Evolutionary conservation across 768 basidiomycete species (phyloP).

Genomic region (Baorangia bicolor): DNA sequence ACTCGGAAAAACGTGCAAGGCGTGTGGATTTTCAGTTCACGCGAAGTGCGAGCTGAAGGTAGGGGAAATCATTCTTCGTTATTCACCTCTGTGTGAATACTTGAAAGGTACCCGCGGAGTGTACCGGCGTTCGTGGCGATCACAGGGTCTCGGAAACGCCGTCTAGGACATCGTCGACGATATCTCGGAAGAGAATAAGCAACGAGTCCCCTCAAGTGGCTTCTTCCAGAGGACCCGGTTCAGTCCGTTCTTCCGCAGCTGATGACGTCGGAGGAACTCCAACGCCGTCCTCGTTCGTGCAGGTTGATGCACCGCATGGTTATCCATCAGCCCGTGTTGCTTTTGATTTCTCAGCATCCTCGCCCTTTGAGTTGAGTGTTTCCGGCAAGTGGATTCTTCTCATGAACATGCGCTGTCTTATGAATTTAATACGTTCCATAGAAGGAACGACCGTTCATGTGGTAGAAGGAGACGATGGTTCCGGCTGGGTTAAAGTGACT

Average conservation of each 20-base stretch:
- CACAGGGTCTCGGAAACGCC: constrained; percentile 25
- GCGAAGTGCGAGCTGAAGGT: constrained; percentile 87
- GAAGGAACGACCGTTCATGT: constrained; percentile 66
- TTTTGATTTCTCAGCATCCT: constrained; percentile 74
- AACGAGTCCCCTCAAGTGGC: constrained; percentile 15
- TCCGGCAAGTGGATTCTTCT: constrained; percentile 44
- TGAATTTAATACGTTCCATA: constrained; percentile 29
- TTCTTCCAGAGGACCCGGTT: constrained; percentile 4
- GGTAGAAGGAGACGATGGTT: constrained; percentile 80
- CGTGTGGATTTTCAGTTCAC: constrained; percentile 78
- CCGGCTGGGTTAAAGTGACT: constrained; percentile 81
- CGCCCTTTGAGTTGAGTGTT: constrained; percentile 73
- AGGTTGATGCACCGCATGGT: constrained; percentile 35
- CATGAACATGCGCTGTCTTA: constrained; percentile 3
- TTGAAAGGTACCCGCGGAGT: constrained; percentile 71
- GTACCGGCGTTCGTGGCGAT: constrained; percentile 36
- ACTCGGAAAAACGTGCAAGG: constrained; percentile 81
- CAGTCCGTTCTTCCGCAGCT: constrained; percentile 4
- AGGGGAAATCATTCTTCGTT: constrained; percentile 5
- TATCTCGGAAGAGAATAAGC: constrained; percentile 32
- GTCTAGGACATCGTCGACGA: constrained; percentile 33
- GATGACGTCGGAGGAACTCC: constrained; percentile 30
- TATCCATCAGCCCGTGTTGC: constrained; percentile 59
- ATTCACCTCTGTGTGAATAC: constrained; percentile 8
- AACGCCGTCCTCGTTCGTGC: constrained; percentile 59